These are phyloP conservation scores for Cryoendolithus antarcticus DNA, from an alignment of 2,329 filamentous ascomycete species.

Conservation along the genomic window DNA sequence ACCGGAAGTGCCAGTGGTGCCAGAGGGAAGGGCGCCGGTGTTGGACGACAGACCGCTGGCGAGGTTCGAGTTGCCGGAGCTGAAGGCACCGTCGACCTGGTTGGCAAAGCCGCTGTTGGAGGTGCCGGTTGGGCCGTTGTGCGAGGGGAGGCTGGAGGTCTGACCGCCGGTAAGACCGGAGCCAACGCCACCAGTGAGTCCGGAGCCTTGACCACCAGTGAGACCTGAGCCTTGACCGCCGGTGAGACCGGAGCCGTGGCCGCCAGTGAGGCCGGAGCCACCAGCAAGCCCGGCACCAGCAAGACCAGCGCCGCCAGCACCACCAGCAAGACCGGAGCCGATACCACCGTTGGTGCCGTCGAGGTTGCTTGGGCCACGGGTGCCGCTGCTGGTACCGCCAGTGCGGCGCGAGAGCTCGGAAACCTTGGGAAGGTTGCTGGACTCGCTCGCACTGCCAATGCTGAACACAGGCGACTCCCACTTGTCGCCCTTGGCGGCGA, in stretches of 20 bases:
- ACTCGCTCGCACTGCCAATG: slow-evolving; percentile 65
- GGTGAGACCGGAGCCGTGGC: slow-evolving; percentile 6
- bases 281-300: slow-evolving; percentile 7
- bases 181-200: not conserved
- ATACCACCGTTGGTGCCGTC: slow-evolving; percentile 5
- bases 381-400: slow-evolving; percentile 30
- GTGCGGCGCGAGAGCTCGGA: slow-evolving; percentile 46
- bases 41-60: not conserved
- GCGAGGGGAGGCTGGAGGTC: slow-evolving; percentile 3
- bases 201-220: not conserved
- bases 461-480: slow-evolving; percentile 95
- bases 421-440: slow-evolving; percentile 53
- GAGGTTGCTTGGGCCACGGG: slow-evolving; percentile 1
- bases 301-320: slow-evolving; percentile 7
- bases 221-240: slow-evolving; percentile 4
- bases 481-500: slow-evolving; percentile 75
- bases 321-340: slow-evolving; percentile 3
- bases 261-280: slow-evolving; percentile 8
- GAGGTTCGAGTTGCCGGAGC: too few species aligned
- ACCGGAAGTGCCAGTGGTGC: slow-evolving; percentile 3
- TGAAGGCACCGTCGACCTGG: slow-evolving; percentile 34
- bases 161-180: slow-evolving; percentile 4
- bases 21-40: not conserved
- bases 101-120: slow-evolving; percentile 25
- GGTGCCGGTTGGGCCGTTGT: slow-evolving; percentile 12